Evolutionary conservation across 2,329 filamentous ascomycete genomes (phyloP), one percentile per base, ranked within the genome.

Genomic region (Arthrobotrys musiformis): DNA sequence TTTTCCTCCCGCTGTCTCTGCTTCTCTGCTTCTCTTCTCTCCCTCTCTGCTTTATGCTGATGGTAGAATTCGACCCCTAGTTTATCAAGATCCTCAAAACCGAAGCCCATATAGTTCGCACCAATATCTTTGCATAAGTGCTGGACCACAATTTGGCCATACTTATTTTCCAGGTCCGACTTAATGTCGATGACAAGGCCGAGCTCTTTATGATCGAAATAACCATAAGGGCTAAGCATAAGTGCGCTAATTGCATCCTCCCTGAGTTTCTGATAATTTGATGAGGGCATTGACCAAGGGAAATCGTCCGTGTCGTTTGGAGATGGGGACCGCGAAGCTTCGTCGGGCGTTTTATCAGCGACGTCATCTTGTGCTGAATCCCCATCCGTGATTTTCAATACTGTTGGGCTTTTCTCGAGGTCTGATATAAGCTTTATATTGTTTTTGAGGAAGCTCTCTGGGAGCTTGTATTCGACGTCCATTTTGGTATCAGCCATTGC

Each of bases 361-460:
- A 5, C n/a, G 4, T 15, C 19, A 19, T 22, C 4, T 8, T 19
- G 2, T 2, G 5, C 17, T 5, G 42, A 11, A 6, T 24, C 11
- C 7, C 1, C 17, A 13, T 42, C 52, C 1, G 15, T 24, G 13
- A 58, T 19, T 24, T 58, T 40, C 17, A 58, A 40, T 5, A 19
- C 4, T 4, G 30, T 7, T 8, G 19, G 0, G 6, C 2, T n/a
- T 58, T 58, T 40, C 13, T 58, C 54, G 19, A 62, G 58, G 37
- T 46, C 26, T 6, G 58, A 13, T 7, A 62, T 26, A 24, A 62
- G 40, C 15, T 46, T 62, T 8, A 62, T 24, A 46, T 62, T 62
- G 4, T 62, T 62, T 8, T n/a, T 11, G 7, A 44, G 40, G 40
- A 62, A 62, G 19, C 33, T 19, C 13, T 58, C 54, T 17, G 54